Conservation (phyloP, 2,329 filamentous ascomycete genomes). For the Penicillium oxalicum region DNA sequence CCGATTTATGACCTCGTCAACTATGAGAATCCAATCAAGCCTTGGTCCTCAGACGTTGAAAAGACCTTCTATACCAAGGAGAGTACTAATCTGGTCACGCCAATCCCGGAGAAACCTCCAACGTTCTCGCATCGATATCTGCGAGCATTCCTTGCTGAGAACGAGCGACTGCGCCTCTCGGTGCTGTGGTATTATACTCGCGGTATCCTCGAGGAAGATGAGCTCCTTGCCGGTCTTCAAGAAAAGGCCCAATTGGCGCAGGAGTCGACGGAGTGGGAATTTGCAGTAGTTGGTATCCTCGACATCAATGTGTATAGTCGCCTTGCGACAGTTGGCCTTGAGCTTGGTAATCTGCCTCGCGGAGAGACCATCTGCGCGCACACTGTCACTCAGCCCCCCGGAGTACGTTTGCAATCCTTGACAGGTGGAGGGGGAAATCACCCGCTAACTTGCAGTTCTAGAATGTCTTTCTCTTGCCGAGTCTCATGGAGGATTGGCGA, state of each 20-base stretch:
- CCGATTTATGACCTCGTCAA: constrained; percentile 7
- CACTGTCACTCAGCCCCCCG: constrained; percentile 10
- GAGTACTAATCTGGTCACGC: not conserved
- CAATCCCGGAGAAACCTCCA: not conserved
- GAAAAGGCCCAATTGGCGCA: constrained; percentile 11
- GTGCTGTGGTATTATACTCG: constrained; percentile 13
- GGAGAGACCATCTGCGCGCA: constrained; percentile 13
- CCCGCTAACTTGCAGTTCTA: not conserved
- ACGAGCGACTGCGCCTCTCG: constrained; percentile 10
- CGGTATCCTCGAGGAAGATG: constrained; percentile 4
- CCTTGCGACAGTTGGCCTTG: constrained; percentile 8
- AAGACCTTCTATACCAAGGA: constrained; percentile 1
- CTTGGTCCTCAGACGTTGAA: constrained; percentile 2
- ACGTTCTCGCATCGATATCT: constrained; percentile 2
- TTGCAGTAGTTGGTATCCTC: constrained; percentile 11
- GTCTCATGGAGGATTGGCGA: constrained; percentile 12
- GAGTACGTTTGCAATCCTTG: constrained; percentile 4
- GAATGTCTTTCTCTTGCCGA: constrained; percentile 9
- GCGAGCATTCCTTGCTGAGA: constrained; percentile 4
- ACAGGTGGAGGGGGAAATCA: not conserved
- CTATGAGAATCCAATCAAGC: constrained; percentile 5
- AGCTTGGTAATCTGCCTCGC: constrained; percentile 8
- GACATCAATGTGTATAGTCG: constrained; percentile 11
- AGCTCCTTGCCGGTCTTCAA: constrained; percentile 12
- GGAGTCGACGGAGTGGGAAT: constrained; percentile 13